These are phyloP conservation scores for Pilasporangium apinafurcum DNA, from an alignment of 352 stramenopile species.

Conservation along the genomic window DNA sequence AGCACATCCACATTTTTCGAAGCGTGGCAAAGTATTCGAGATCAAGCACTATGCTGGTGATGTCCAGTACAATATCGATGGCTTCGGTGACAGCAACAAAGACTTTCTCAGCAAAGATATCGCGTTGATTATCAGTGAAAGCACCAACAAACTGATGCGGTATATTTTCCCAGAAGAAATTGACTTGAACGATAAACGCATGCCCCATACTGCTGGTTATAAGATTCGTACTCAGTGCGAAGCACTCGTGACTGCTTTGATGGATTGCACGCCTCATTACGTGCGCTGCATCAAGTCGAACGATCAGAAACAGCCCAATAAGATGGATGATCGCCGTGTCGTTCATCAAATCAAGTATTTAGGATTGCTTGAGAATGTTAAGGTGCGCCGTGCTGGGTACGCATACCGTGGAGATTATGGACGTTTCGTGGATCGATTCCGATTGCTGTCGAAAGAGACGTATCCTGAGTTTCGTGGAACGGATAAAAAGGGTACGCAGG, in stretches of 20 bases:
- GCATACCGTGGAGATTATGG: slow-evolving; percentile 84
- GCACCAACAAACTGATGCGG: slow-evolving; percentile 78
- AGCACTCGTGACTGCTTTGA: slow-evolving; percentile 80
- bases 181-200: slow-evolving; percentile 76
- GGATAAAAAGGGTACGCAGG: slow-evolving; percentile 81
- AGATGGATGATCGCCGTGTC: slow-evolving; percentile 82
- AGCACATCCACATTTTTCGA: slow-evolving; percentile 71
- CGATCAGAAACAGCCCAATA: slow-evolving; percentile 82
- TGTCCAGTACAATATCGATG: slow-evolving; percentile 79
- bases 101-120: slow-evolving; percentile 85
- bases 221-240: slow-evolving; percentile 86
- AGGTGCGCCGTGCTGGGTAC: slow-evolving; percentile 79
- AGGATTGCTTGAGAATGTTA: slow-evolving; percentile 85
- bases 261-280: slow-evolving; percentile 89
- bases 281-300: slow-evolving; percentile 92
- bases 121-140: slow-evolving; percentile 71
- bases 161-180: slow-evolving; percentile 84
- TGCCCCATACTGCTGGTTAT: slow-evolving; percentile 70
- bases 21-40: slow-evolving; percentile 81
- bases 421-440: slow-evolving; percentile 82
- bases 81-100: slow-evolving; percentile 78
- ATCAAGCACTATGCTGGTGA: slow-evolving; percentile 85
- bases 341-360: slow-evolving; percentile 88
- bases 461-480: slow-evolving; percentile 74
- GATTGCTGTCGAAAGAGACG: slow-evolving; percentile 73